phyloP scores from a whole-genome alignment of 306 rosid species.

The Begonia masoniana region DNA sequence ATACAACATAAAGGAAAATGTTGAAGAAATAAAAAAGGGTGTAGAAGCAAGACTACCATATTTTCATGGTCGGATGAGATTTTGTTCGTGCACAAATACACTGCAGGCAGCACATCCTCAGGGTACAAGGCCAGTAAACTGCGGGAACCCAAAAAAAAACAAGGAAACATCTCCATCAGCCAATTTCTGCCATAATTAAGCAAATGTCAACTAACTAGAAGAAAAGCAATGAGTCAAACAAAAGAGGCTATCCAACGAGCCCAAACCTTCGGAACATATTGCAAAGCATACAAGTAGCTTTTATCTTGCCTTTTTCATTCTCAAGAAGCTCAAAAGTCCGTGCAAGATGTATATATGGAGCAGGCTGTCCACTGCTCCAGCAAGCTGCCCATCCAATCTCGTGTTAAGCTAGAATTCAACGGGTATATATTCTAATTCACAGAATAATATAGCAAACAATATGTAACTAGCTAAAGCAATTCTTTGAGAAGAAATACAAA shows the following conservation, averaged over 20 bases:
- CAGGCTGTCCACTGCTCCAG: conserved; percentile 70
- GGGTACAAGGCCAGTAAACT: conserved; percentile 84
- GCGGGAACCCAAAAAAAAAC: conserved; percentile 1
- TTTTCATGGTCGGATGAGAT: conserved; percentile 85
- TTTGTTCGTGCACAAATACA: conserved; percentile 80
- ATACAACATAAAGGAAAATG: too few species aligned
- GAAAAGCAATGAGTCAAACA: background rate
- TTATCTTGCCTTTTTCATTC: conserved; percentile 79
- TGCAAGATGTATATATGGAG: conserved; percentile 88
- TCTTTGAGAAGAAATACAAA: conserved; percentile 20
- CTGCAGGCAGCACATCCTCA: conserved; percentile 75
- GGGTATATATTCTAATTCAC: conserved; percentile 7
- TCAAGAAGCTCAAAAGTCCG: conserved; percentile 71
- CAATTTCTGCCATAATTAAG: too few species aligned
- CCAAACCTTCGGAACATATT: conserved; percentile 87
- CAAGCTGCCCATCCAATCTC: conserved; percentile 44
- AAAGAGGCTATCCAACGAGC: conserved; percentile 11
- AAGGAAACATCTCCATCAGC: too few species aligned
- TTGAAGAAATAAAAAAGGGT: background rate
- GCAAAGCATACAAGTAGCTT: conserved; percentile 78
- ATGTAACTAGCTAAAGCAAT: too few species aligned
- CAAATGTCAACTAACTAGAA: too few species aligned
- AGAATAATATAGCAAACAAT: too few species aligned
- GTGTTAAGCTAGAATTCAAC: conserved; percentile 15
- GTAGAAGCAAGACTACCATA: conserved; percentile 25